Base-by-base conservation (phyloP, 2,329 filamentous ascomycete species). In the Fusarium foetens region DNA sequence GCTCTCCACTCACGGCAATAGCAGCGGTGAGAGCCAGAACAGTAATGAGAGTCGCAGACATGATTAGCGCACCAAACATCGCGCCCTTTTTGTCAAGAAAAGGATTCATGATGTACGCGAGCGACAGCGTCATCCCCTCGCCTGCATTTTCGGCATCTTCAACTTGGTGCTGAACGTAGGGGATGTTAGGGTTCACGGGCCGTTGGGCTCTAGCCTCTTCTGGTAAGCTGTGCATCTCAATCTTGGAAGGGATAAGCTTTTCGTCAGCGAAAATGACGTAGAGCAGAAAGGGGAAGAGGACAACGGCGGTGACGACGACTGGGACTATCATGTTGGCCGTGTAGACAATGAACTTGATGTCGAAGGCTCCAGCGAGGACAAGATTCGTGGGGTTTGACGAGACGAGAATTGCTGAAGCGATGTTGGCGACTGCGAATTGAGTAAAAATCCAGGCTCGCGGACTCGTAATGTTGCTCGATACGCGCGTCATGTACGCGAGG, bases 281-380 rank as follows among this genome's bases (percentile, higher is more conserved):
- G 0, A 93, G 82, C 8, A 94, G 79, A 71, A 93, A 91, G 0
- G 92, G 92, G 55, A 92, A 93, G 6, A 94, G 80, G 0, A 93
- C 81, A 21, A 93, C 84, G 5, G 87, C 91, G 0, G 92, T 94
- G n/a, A 87, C 82, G 27, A 93, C 81, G 2, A 92, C 90, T 0
- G 92, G 92, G 0, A 94, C 90, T 23, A 94, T 91, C 86, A 94
- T 92, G 76, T 94, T 93, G n/a, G 90, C 91, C 0, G 91, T 93
- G 76, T 94, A 94, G 43, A 88, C 84, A 76, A 94, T 88, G 79
- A 94, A 94, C 55, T 87, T 91, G 82, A 94, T 91, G 7, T 87
- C 76, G 76, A 94, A 94, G 5, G 92, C 92, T 8, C 92, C 91
- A 1, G 92, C 91, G 1, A 94, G 85, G 1, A 94, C 92, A 12